These are phyloP conservation scores for Streptanthus diversifolius DNA, from an alignment of 345 rosid genomes.

Conservation along the genomic window DNA sequence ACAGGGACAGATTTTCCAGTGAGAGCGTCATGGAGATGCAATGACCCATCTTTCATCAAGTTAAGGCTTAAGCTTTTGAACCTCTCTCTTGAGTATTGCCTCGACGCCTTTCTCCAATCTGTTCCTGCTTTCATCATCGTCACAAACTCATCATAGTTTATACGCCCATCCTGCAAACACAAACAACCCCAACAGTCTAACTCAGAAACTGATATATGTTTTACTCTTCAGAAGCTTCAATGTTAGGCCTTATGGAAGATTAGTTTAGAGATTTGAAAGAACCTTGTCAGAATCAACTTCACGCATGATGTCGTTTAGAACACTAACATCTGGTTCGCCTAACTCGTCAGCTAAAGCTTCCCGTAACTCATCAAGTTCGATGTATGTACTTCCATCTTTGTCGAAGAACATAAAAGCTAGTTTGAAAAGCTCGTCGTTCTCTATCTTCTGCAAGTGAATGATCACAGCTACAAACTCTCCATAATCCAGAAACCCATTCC, in stretches of 20 bases:
- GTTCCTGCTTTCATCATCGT: constrained; percentile 99
- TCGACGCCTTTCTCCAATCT: constrained; percentile 97
- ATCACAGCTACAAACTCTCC: constrained; percentile 98
- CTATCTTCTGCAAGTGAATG: constrained; percentile 97
- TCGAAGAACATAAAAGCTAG: constrained; percentile 93
- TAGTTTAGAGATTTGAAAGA: neutral
- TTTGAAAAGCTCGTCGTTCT: constrained; percentile 88
- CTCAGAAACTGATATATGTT: constrained; percentile 3
- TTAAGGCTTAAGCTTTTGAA: constrained; percentile 93
- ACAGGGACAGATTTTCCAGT: constrained; percentile 77
- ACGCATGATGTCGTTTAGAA: constrained; percentile 76
- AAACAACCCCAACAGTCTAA: neutral
- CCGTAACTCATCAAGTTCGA: constrained; percentile 72
- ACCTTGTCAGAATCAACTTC: constrained; percentile 99
- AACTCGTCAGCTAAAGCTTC: constrained; percentile 73
- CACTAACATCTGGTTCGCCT: constrained; percentile 63
- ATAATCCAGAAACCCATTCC: constrained; percentile 81
- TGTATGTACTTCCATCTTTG: constrained; percentile 72
- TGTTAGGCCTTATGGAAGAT: neutral
- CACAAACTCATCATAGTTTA: constrained; percentile 92
- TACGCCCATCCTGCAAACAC: constrained; percentile 64
- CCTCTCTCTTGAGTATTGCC: constrained; percentile 96
- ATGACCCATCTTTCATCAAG: constrained; percentile 94
- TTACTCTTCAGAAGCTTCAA: neutral
- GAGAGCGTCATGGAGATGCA: constrained; percentile 80